phyloP scores from a whole-genome alignment of 1,284 basidiomycete genomes.

The Ustilago nuda region DNA sequence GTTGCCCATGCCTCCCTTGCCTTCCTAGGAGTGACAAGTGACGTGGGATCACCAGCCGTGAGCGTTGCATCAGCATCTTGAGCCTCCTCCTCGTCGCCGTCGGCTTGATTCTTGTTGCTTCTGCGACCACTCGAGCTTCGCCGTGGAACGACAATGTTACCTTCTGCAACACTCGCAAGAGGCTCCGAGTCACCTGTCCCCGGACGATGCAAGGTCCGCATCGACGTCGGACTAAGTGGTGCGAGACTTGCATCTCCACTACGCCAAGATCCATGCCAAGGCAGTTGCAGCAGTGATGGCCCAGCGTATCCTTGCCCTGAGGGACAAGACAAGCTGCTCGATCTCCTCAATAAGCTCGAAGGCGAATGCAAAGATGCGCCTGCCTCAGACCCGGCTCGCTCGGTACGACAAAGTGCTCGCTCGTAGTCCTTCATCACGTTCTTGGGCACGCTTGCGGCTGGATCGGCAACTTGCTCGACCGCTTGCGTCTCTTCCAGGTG shows the following conservation, averaged over 20 bases:
- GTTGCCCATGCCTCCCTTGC: constrained; percentile 15
- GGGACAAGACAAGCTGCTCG: constrained; percentile 26
- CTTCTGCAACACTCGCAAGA: constrained; percentile 33
- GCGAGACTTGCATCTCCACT: constrained; percentile 23
- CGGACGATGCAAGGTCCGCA: constrained; percentile 23
- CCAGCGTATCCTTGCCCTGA: constrained; percentile 24
- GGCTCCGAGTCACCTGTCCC: constrained; percentile 38
- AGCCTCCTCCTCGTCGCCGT: constrained; percentile 4
- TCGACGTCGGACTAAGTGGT: constrained; percentile 24
- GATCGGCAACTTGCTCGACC: constrained; percentile 51
- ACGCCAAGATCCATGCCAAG: constrained; percentile 37
- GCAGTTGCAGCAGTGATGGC: constrained; percentile 26
- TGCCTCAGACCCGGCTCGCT: constrained; percentile 11
- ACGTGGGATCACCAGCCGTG: constrained; percentile 1
- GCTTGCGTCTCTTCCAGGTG: constrained; percentile 57
- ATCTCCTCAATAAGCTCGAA: constrained; percentile 26
- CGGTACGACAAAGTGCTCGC: constrained; percentile 39
- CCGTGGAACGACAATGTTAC: constrained; percentile 28
- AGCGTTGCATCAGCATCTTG: not conserved
- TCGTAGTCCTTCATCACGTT: constrained; percentile 61
- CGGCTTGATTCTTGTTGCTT: constrained; percentile 9
- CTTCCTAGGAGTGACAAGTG: constrained; percentile 13
- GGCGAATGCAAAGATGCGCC: constrained; percentile 21
- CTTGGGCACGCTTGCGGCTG: constrained; percentile 56
- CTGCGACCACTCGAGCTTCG: constrained; percentile 40